A percentile compares a stretch with the other conserved stretches of the same genome.
Evolutionary conservation across 2,329 filamentous ascomycete species (phyloP).

Genomic region (Hymenotorrendiella dingleyae): DNA sequence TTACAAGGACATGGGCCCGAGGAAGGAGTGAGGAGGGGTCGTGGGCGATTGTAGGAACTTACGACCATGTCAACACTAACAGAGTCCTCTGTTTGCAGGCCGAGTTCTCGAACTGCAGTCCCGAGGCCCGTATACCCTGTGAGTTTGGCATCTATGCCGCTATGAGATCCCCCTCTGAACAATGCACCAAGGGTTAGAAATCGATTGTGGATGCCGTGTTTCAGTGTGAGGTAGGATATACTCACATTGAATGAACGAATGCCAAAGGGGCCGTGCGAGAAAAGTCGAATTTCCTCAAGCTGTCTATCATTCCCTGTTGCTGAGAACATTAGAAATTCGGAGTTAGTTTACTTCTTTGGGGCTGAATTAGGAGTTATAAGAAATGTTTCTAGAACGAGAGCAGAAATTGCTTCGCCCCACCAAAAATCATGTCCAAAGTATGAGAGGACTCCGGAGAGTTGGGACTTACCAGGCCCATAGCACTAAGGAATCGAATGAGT

Average conservation of each 20-base stretch:
- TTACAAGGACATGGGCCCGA: too few species aligned
- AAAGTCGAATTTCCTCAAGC: constrained; percentile 77
- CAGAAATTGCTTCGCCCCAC: too few species aligned
- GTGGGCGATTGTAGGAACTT: constrained; percentile 34
- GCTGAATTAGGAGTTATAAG: too few species aligned
- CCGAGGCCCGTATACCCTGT: constrained; percentile 74
- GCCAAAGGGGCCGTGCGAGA: constrained; percentile 62
- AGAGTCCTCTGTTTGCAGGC: constrained; percentile 47
- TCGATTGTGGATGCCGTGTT: neutral
- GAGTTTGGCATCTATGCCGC: constrained; percentile 39
- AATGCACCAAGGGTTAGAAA: constrained; percentile 4
- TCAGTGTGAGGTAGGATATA: too few species aligned
- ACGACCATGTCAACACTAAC: constrained; percentile 71
- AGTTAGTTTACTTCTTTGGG: too few species aligned
- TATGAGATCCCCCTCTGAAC: constrained; percentile 50
- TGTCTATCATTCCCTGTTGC: constrained; percentile 58
- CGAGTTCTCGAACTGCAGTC: constrained; percentile 56
- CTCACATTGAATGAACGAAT: constrained; percentile 82
- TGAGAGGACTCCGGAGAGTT: too few species aligned
- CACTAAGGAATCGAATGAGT: constrained; percentile 62
- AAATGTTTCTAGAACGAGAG: too few species aligned
- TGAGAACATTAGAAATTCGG: too few species aligned
- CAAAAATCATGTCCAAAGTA: too few species aligned
- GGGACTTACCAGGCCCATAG: constrained; percentile 60
- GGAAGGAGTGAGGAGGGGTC: too few species aligned